Evolutionary conservation across 2,329 filamentous ascomycete genomes (phyloP).

Genomic region (Paecilomyces fulvus): DNA sequence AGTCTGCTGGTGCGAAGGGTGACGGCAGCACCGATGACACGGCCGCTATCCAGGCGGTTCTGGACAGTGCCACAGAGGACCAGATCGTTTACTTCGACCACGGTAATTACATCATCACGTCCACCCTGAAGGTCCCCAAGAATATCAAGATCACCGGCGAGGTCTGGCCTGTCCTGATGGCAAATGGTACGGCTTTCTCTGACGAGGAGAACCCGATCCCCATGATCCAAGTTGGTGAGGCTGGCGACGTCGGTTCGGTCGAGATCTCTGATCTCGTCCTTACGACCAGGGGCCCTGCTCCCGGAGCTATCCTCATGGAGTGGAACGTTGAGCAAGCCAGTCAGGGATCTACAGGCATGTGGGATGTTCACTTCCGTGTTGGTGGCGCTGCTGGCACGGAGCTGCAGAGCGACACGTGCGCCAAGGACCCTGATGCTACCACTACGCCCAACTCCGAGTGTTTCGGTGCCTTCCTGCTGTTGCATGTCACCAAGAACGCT

Average conservation of each 20-base stretch:
- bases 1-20: conserved; percentile 72
- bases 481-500: conserved; percentile 47
- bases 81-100: conserved; percentile 58
- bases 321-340: conserved; percentile 67
- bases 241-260: conserved; percentile 67
- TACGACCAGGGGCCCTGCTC: conserved; percentile 70
- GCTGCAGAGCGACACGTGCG: conserved; percentile 70
- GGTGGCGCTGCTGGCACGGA: conserved; percentile 78
- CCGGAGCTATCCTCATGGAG: conserved; percentile 82
- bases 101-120: conserved; percentile 53
- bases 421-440: conserved; percentile 61
- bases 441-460: conserved; percentile 59
- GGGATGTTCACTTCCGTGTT: conserved; percentile 93
- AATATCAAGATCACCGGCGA: conserved; percentile 84
- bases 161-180: conserved; percentile 85
- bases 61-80: conserved; percentile 56
- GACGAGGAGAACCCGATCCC: conserved; percentile 68
- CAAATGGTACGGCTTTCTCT: conserved; percentile 63
- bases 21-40: conserved; percentile 87
- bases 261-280: conserved; percentile 87
- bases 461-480: conserved; percentile 60
- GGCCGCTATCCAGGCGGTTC: conserved; percentile 66
- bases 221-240: conserved; percentile 76
- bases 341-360: conserved; percentile 69
- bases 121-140: conserved; percentile 56